These are phyloP conservation scores for Kwoniella shandongensis DNA, from an alignment of 768 basidiomycete species.

Conservation along the genomic window DNA sequence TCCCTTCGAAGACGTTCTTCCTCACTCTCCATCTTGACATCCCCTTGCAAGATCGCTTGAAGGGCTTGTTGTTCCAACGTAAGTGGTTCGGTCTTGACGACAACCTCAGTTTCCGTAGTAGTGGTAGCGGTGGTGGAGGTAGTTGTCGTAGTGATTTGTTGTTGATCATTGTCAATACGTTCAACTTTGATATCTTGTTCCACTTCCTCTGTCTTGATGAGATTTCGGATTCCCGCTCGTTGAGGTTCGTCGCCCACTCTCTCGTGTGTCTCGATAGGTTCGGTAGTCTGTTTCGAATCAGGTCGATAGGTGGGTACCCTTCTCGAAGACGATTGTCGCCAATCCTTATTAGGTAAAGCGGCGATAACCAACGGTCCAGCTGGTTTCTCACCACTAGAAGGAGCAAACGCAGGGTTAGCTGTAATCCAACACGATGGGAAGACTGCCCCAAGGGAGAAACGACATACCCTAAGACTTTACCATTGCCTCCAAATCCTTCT, in stretches of 20 bases:
- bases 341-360: conserved; percentile 81
- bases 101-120: neutral
- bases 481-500: conserved; percentile 68
- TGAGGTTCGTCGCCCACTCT: conserved; percentile 75
- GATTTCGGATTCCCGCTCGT: conserved; percentile 63
- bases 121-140: too few relatives aligned
- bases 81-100: conserved; percentile 58
- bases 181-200: conserved; percentile 13
- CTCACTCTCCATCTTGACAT: conserved; percentile 52
- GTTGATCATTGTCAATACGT: conserved; percentile 18
- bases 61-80: conserved; percentile 70
- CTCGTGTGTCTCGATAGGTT: conserved; percentile 55
- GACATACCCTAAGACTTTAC: conserved; percentile 84
- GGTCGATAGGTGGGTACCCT: conserved; percentile 59
- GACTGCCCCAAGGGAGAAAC: neutral
- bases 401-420: conserved; percentile 32
- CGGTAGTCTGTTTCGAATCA: conserved; percentile 26
- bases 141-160: neutral
- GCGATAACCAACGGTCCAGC: conserved; percentile 79
- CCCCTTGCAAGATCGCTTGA: conserved; percentile 68
- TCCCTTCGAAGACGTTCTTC: conserved; percentile 57
- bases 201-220: conserved; percentile 20
- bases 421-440: too few relatives aligned
- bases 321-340: conserved; percentile 65
- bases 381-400: conserved; percentile 55